Evolutionary conservation across 164 flowering plant species (phyloP).

Genomic region (Dillenia suffruticosa): DNA sequence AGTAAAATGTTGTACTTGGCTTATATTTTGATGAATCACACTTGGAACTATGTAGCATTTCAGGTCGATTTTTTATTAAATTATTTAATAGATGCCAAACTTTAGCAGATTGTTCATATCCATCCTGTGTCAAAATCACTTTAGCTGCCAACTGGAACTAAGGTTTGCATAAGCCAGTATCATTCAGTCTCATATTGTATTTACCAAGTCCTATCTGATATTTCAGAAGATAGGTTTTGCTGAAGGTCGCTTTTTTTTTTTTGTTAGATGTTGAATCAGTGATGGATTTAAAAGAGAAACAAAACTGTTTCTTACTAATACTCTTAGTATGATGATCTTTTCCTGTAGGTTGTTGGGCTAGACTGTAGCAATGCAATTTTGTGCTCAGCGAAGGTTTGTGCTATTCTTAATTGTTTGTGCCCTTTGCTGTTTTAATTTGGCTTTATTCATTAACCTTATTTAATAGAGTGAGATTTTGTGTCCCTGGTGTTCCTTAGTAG

Average conservation of each 20-base stretch:
- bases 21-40: neutral
- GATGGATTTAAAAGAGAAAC: neutral
- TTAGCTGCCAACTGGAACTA: neutral
- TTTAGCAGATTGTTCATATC: neutral
- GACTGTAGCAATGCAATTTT: constrained; percentile 83
- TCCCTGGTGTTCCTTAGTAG: too few species aligned
- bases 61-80: neutral
- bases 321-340: neutral
- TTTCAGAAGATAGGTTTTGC: neutral
- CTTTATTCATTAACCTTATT: too few species aligned
- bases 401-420: too few species aligned
- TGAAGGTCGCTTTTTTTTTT: neutral
- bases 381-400: constrained; percentile 93
- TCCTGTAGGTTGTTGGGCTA: constrained; percentile 70
- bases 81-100: neutral
- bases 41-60: neutral
- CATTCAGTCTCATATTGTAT: neutral
- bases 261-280: neutral
- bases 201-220: neutral
- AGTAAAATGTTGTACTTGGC: constrained; percentile 1
- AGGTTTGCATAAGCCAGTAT: neutral
- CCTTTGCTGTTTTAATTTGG: too few species aligned
- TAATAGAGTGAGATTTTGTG: too few species aligned
- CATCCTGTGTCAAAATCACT: neutral
- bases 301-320: neutral